Evolutionary conservation across 2,329 filamentous ascomycete species (phyloP), one percentile per base, ranked within the genome.

Genomic region (Botrytis sinoallii): DNA sequence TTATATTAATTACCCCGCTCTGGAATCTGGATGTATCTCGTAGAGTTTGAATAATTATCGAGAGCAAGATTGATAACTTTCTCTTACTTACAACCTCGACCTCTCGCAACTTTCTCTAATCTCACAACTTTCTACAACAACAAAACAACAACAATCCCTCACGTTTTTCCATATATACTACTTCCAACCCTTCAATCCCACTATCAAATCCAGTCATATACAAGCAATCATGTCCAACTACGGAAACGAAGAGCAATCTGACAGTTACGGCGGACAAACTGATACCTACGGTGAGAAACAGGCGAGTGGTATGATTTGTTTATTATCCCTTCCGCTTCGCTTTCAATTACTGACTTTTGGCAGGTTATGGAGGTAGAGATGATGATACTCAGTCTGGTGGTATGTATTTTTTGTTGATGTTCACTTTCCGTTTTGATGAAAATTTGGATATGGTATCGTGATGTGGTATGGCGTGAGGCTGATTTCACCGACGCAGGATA

Each of bases 201-300:
- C 35, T 7, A 40, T 4, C 40, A 22, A 29, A 16, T 4, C 8
- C 3, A 44, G 25, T 29, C 4, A 8, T 18, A 25, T 20, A 9
- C 20, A 25, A n/a, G 46, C 18, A 67, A 72, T 22, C 57, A 71
- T 71, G 69, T 70, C 67, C 38, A 40, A 8, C 38, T 60, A 70
- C 67, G 52, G n/a, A 25, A 44, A 70, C 20, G 48, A 72, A 16
- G 48, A 72, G 66, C 70, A 67, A 59, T 72, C 70, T 8, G 48
- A 40, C 8, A 38, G 29, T 22, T 67, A 66, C 29, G 61, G 48
- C 12, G 48, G 46, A 59, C 38, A 59, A 60, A 60, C 70, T 5
- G 48, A 32, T 10, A 38, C 38, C 40, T 72, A 67, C 20, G 48
- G 38, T 8, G 70, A 48, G 22, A 22, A 72, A 20, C 60, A 66